These are phyloP conservation scores for Penicillium fimorum DNA, from an alignment of 495 filamentous ascomycete species.

Conservation along the genomic window DNA sequence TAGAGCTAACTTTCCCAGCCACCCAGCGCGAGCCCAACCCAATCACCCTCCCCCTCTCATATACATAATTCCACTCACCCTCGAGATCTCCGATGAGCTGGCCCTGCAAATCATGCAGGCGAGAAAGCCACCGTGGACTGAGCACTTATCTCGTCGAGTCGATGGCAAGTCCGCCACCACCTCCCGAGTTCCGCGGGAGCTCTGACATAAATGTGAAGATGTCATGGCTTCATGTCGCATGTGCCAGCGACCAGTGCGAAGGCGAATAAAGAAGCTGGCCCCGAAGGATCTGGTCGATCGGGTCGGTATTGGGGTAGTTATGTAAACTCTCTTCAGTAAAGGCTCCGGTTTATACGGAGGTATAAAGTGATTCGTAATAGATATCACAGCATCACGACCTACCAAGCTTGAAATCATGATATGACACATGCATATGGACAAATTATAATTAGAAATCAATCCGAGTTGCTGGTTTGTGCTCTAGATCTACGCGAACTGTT, in stretches of 20 bases:
- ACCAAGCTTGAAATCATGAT: not conserved
- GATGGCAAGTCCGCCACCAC: conserved; percentile 19
- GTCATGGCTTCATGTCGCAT: conserved; percentile 20
- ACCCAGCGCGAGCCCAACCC: not conserved
- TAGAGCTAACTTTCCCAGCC: conserved; percentile 2
- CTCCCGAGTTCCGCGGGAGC: conserved; percentile 14
- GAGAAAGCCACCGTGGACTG: conserved; percentile 18
- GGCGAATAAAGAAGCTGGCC: not conserved
- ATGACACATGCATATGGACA: not conserved
- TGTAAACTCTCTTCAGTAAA: not conserved
- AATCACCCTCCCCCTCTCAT: not conserved
- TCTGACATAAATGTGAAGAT: conserved; percentile 24
- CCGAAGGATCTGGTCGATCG: not conserved
- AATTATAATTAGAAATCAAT: conserved; percentile 2
- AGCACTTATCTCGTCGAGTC: conserved; percentile 29
- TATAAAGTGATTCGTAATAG: not conserved
- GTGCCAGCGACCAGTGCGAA: conserved; percentile 30
- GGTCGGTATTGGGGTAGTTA: not conserved
- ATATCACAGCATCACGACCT: not conserved
- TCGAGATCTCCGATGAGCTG: conserved; percentile 8
- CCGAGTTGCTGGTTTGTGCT: not conserved
- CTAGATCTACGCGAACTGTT: conserved; percentile 7
- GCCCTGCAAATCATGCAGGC: conserved; percentile 5
- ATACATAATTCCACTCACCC: not conserved
- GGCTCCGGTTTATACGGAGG: not conserved